phyloP scores from a whole-genome alignment of 306 rosid species.

The Rosa lucieae region DNA sequence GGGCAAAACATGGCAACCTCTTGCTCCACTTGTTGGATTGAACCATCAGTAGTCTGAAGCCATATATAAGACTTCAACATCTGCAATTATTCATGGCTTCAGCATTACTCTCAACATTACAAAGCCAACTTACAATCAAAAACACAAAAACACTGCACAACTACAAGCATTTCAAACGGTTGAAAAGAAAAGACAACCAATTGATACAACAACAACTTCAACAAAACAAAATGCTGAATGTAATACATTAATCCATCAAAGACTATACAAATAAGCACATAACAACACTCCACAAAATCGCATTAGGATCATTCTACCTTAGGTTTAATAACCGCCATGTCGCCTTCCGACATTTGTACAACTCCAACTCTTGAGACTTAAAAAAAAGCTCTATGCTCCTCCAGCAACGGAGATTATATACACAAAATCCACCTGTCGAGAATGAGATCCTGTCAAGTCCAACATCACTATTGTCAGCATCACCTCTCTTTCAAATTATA shows the following conservation, averaged over 20 bases:
- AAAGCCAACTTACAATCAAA: background rate
- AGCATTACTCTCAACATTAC: background rate
- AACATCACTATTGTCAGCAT: constrained; percentile 1
- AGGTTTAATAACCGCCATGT: constrained; percentile 26
- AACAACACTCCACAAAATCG: background rate
- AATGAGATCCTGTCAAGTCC: constrained; percentile 7
- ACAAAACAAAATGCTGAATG: background rate
- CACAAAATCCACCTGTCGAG: background rate
- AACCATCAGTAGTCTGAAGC: constrained; percentile 86
- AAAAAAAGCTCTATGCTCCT: background rate
- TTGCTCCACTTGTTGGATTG: constrained; percentile 86
- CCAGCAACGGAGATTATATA: background rate
- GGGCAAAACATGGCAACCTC: constrained; percentile 96
- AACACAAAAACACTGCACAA: background rate
- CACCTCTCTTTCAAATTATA: background rate
- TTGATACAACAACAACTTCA: background rate
- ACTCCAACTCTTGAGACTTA: background rate
- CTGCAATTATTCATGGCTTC: background rate
- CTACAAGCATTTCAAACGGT: background rate
- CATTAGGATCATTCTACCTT: background rate
- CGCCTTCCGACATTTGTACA: constrained; percentile 14
- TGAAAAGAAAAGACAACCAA: background rate
- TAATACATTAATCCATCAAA: background rate
- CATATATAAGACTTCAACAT: constrained; percentile 84
- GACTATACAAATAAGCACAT: background rate